Evolutionary conservation across 768 basidiomycete genomes (phyloP).

Genomic region (Trametes cubensis): DNA sequence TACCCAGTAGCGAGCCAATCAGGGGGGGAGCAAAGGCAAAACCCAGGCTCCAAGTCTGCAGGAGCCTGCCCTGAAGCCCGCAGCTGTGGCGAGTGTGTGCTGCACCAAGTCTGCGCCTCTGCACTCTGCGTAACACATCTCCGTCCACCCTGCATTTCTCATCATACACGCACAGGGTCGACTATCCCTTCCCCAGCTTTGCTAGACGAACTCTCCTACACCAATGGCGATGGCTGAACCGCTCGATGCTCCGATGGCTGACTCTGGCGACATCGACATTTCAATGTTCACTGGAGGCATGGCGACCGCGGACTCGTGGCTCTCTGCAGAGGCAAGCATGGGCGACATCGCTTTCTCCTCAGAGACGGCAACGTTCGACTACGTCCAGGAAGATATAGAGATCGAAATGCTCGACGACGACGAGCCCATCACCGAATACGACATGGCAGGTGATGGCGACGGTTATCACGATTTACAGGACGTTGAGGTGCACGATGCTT

Average conservation of each 20-base stretch:
- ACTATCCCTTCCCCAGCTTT: background rate
- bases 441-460: conserved; percentile 51
- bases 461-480: conserved; percentile 43
- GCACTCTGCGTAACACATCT: no score
- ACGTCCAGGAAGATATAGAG: conserved; percentile 48
- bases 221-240: conserved; percentile 42
- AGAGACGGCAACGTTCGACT: conserved; percentile 34
- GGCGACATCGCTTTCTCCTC: conserved; percentile 50
- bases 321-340: conserved; percentile 57
- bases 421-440: conserved; percentile 55
- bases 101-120: no score
- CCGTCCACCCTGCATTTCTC: background rate
- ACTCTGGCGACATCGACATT: conserved; percentile 60
- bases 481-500: conserved; percentile 52
- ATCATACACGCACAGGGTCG: background rate
- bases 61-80: conserved; percentile 13
- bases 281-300: conserved; percentile 52
- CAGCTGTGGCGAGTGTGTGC: background rate
- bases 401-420: conserved; percentile 67
- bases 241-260: conserved; percentile 67
- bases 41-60: conserved; percentile 1
- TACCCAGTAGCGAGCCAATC: conserved; percentile 2
- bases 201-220: background rate
- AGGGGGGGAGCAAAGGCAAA: background rate
- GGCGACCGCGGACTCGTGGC: conserved; percentile 49